Percentiles rank a stretch among this genome's conserved stretches.
These are phyloP conservation scores for Russula brevipes DNA, from an alignment of 768 basidiomycete species.

Conservation along the genomic window DNA sequence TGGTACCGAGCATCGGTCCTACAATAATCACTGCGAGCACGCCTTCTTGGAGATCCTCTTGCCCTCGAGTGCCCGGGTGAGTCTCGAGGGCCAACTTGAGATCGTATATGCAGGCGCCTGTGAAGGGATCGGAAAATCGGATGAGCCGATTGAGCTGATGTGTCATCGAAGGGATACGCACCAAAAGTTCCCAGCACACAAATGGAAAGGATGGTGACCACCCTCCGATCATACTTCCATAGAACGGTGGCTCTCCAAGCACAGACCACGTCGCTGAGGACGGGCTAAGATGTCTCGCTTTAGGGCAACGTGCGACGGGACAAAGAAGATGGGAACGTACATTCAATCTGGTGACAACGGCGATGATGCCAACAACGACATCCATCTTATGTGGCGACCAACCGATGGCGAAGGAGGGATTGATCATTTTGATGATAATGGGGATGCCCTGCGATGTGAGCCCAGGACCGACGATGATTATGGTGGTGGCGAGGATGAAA, in stretches of 20 bases:
- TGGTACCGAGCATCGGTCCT: slow-evolving; percentile 19
- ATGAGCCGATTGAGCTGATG: neutral
- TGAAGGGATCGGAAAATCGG: neutral
- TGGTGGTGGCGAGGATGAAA: slow-evolving; percentile 14
- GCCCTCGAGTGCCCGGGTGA: neutral
- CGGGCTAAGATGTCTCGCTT: slow-evolving; percentile 5
- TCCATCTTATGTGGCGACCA: slow-evolving; percentile 15
- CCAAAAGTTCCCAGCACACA: slow-evolving; percentile 13
- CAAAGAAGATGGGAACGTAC: neutral
- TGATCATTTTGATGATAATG: slow-evolving; percentile 2
- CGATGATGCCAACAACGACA: neutral
- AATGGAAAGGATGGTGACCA: slow-evolving; percentile 4
- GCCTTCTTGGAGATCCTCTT: neutral
- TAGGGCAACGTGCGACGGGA: too few species aligned
- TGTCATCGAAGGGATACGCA: neutral
- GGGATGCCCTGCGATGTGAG: slow-evolving; percentile 11
- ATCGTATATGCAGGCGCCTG: slow-evolving; percentile 9
- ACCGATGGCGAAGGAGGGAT: neutral
- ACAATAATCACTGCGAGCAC: slow-evolving; percentile 11
- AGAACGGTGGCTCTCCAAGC: slow-evolving; percentile 16
- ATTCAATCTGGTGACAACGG: slow-evolving; percentile 5
- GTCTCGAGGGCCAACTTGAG: slow-evolving; percentile 7
- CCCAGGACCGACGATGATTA: slow-evolving; percentile 2
- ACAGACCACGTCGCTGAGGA: slow-evolving; percentile 21
- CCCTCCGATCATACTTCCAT: slow-evolving; percentile 18